Evolutionary conservation across 2,329 filamentous ascomycete genomes (phyloP), one percentile per base, ranked within the genome.

Genomic region (Ceratocystis variospora): DNA sequence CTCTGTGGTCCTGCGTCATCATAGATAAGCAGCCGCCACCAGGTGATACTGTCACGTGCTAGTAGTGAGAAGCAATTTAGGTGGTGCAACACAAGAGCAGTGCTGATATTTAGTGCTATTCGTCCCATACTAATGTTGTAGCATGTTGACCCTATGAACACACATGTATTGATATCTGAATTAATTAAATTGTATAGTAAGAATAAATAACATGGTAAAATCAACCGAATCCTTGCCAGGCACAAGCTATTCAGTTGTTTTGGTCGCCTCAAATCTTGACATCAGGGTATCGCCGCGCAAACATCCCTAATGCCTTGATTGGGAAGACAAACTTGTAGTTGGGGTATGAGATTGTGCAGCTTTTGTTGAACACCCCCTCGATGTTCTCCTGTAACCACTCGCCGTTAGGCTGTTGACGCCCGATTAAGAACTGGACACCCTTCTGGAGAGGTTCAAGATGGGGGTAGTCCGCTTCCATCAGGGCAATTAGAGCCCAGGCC

Each of bases 321-420:
- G 93, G 87, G 76, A 96, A 99, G 67, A 88, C 89, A 75, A 96
- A 94, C 79, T 97, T 99, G 80, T 99, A 99, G 79, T 99, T 99
- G 55, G 93, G 93, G 73, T 99, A 99, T 0, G 90, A 94, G 70
- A 99, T 99, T 90, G 96, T 97, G 80, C 93, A 97, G 72, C 87
- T 94, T 79, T 96, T 96, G 77, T 99, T 99, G 77, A 99, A 99
- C 10, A 99, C 94, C 1, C 94, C 94, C 75, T 99, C 94, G 71
- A 99, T 97, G 0, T 88, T 87, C 76, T 97, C 94, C 74, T 96
- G 92, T 70, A 89, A 74, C 94, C 94, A 99, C 77, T 96, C 92
- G 44, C 94, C 94, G 73, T 96, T 96, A 2, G 79, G 74, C 75
- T 90, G 87, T 78, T 99, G 94, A 62, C 93, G 83, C 37, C 81